A percentile compares a stretch with the other conserved stretches of the same genome.
Evolutionary conservation across 257 asterid genomes (phyloP).

Genomic region (Fraxinus cuspidata): DNA sequence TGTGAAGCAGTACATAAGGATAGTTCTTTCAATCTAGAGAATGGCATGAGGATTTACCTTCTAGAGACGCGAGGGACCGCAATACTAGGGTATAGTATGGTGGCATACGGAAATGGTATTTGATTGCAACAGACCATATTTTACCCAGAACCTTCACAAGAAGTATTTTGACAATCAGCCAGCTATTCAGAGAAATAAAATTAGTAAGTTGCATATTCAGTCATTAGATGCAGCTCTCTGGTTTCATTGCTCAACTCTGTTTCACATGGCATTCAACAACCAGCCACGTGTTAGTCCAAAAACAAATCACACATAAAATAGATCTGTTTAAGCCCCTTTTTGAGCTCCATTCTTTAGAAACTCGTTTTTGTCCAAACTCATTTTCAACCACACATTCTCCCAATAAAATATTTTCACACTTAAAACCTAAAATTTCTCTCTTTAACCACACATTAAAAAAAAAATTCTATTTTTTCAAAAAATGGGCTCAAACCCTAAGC

Average conservation of each 20-base stretch:
- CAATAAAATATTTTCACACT: too few relatives aligned
- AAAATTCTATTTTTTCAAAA: too few relatives aligned
- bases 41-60: constrained; percentile 53
- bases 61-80: constrained; percentile 93
- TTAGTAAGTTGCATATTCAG: neutral
- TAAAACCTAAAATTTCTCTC: too few relatives aligned
- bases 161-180: constrained; percentile 28
- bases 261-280: neutral
- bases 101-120: constrained; percentile 97
- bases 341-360: too few relatives aligned
- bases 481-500: neutral
- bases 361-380: too few relatives aligned
- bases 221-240: neutral
- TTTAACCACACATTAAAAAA: too few relatives aligned
- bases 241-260: neutral
- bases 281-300: neutral
- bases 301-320: neutral
- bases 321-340: neutral
- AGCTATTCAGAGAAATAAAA: constrained; percentile 2
- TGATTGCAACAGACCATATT: constrained; percentile 90
- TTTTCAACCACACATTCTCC: too few relatives aligned
- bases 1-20: neutral
- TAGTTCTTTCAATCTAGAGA: constrained; percentile 15
- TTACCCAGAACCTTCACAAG: constrained; percentile 75
- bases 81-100: constrained; percentile 85